phyloP scores from a whole-genome alignment of 805 yeast genomes.

The Sungouiozyma ichnusensis region DNA sequence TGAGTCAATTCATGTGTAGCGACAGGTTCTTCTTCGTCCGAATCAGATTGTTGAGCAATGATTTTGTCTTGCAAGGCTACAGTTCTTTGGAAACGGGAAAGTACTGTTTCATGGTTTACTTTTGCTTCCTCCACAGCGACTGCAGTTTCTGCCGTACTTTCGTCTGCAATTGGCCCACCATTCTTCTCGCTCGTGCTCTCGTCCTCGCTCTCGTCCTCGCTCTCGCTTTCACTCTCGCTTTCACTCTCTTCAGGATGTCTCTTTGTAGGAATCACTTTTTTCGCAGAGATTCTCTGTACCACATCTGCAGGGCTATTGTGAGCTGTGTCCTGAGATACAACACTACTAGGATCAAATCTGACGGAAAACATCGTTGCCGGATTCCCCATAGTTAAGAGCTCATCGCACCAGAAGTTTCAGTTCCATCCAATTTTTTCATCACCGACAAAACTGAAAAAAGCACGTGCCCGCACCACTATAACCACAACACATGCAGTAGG shows the following conservation, averaged over 20 bases:
- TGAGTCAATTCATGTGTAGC: constrained; percentile 45
- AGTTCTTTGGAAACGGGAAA: constrained; percentile 43
- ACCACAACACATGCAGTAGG: no score
- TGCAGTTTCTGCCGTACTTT: not conserved
- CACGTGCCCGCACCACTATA: no score
- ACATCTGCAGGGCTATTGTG: constrained; percentile 2
- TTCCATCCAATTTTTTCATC: not conserved
- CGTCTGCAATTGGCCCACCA: constrained; percentile 4
- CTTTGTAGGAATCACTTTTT: constrained; percentile 7
- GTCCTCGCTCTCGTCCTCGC: constrained; percentile 11
- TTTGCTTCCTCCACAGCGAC: constrained; percentile 2
- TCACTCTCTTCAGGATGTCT: constrained; percentile 8
- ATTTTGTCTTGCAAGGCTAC: constrained; percentile 26
- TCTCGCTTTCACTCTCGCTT: constrained; percentile 8
- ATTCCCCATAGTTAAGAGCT: not conserved
- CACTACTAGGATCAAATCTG: constrained; percentile 45
- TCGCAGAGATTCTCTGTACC: constrained; percentile 9
- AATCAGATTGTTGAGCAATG: constrained; percentile 17
- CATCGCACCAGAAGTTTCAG: not conserved
- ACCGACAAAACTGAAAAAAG: not conserved
- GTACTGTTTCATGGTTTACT: constrained; percentile 38
- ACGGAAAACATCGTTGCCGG: constrained; percentile 47
- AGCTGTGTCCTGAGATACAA: not conserved
- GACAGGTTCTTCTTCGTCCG: constrained; percentile 8
- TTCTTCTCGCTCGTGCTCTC: constrained; percentile 6